Conservation (phyloP, 495 filamentous ascomycete species). For the Penicillium egyptiacum region DNA sequence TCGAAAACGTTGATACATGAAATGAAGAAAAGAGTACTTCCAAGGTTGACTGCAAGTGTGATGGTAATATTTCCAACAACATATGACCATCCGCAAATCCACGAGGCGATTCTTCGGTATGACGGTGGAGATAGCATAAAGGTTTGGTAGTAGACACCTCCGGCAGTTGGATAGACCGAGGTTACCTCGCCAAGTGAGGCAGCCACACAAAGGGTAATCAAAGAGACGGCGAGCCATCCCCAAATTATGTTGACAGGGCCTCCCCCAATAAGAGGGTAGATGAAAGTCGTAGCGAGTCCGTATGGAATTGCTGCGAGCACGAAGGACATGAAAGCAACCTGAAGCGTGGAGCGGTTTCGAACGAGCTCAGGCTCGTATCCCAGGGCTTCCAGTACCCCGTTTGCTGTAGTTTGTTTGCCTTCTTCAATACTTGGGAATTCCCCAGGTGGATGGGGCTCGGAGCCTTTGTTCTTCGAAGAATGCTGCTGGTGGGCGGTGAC, state of each 20-base stretch:
- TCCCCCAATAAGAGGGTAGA: slow-evolving; percentile 59
- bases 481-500: not conserved
- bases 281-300: slow-evolving; percentile 62
- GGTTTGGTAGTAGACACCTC: slow-evolving; percentile 67
- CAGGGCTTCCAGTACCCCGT: slow-evolving; percentile 35
- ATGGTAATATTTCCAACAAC: slow-evolving; percentile 61
- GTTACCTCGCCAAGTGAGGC: slow-evolving; percentile 67
- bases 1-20: slow-evolving; percentile 32
- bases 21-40: slow-evolving; percentile 25
- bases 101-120: slow-evolving; percentile 59
- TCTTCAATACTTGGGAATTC: slow-evolving; percentile 12
- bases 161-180: slow-evolving; percentile 62
- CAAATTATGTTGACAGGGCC: slow-evolving; percentile 61
- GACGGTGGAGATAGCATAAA: slow-evolving; percentile 50
- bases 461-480: not conserved
- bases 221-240: slow-evolving; percentile 61
- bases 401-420: slow-evolving; percentile 18
- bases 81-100: slow-evolving; percentile 68
- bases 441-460: not conserved
- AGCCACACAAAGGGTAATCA: slow-evolving; percentile 63
- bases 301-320: slow-evolving; percentile 56
- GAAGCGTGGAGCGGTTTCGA: slow-evolving; percentile 48
- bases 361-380: slow-evolving; percentile 57
- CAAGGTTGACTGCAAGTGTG: slow-evolving; percentile 39
- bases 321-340: slow-evolving; percentile 36